Conservation (phyloP, 2,329 filamentous ascomycete genomes). For the Monilinia fructicola region DNA sequence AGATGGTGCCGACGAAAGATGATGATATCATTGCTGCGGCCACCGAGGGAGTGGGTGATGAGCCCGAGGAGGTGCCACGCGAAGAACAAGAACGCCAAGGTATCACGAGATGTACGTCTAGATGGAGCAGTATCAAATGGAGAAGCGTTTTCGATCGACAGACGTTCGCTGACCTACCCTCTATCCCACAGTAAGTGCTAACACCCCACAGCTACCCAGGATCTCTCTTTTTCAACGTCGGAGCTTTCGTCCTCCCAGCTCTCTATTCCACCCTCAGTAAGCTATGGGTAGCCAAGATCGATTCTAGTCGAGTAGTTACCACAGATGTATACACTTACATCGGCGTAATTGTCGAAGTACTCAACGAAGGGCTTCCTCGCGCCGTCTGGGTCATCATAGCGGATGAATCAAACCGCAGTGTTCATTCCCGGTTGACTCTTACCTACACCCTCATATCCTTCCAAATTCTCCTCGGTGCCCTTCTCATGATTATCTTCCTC, state of each 20-base stretch:
- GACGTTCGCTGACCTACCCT: background rate
- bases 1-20: constrained; percentile 10
- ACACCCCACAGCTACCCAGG: constrained; percentile 50
- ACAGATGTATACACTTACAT: constrained; percentile 71
- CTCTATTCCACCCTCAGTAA: constrained; percentile 67
- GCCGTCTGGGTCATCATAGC: constrained; percentile 69
- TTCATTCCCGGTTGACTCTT: constrained; percentile 54
- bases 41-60: background rate
- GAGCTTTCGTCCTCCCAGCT: constrained; percentile 63
- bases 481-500: constrained; percentile 61
- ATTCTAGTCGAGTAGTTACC: constrained; percentile 60
- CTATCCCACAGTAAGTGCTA: background rate
- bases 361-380: constrained; percentile 71
- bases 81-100: background rate
- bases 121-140: background rate
- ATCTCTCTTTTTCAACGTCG: constrained; percentile 61
- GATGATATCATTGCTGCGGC: background rate
- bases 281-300: constrained; percentile 69
- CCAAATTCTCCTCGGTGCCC: constrained; percentile 56
- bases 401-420: constrained; percentile 55
- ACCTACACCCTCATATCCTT: constrained; percentile 63
- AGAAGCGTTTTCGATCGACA: background rate
- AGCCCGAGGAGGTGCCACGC: background rate
- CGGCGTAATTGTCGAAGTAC: constrained; percentile 61
- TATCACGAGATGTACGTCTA: background rate